These are phyloP conservation scores for Tulasnella sp. DNA, from an alignment of 768 basidiomycete genomes.

Conservation along the genomic window DNA sequence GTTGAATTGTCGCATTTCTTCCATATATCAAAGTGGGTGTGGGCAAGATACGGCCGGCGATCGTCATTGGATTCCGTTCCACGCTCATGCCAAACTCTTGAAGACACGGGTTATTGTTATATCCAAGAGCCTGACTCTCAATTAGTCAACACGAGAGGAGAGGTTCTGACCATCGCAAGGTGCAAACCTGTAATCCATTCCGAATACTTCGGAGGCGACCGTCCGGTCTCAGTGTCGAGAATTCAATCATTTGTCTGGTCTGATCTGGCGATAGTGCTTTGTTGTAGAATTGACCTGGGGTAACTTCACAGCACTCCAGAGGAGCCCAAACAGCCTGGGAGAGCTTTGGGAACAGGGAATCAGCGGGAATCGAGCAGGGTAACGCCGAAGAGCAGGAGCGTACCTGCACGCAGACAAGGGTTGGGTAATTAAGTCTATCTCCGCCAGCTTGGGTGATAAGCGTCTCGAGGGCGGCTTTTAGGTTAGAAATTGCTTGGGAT, in stretches of 20 bases:
- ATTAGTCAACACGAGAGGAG: background rate
- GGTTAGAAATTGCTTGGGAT: background rate
- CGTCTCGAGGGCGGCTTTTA: background rate
- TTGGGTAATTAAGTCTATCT: slow-evolving; percentile 50
- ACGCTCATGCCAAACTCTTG: slow-evolving; percentile 68
- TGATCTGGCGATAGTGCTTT: slow-evolving; percentile 47
- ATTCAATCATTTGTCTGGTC: slow-evolving; percentile 56
- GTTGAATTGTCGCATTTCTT: slow-evolving; percentile 43
- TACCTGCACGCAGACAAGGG: slow-evolving; percentile 66
- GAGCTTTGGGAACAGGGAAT: background rate
- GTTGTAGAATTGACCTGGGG: slow-evolving; percentile 63
- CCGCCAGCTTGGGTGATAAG: background rate
- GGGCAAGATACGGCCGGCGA: slow-evolving; percentile 35
- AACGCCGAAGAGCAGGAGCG: background rate
- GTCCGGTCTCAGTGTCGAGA: slow-evolving; percentile 59
- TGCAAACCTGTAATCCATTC: slow-evolving; percentile 49
- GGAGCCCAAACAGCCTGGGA: slow-evolving; percentile 50
- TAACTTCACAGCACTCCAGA: slow-evolving; percentile 60
- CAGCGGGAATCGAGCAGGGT: background rate
- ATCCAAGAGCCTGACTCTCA: slow-evolving; percentile 38
- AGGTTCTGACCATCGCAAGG: too few relatives aligned
- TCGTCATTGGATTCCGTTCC: slow-evolving; percentile 47
- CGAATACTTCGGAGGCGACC: slow-evolving; percentile 55
- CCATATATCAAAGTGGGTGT: slow-evolving; percentile 56
- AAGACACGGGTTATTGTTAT: slow-evolving; percentile 71